These are phyloP conservation scores for Trichoderma polysporum DNA, from an alignment of 2,329 filamentous ascomycete species.

Conservation along the genomic window DNA sequence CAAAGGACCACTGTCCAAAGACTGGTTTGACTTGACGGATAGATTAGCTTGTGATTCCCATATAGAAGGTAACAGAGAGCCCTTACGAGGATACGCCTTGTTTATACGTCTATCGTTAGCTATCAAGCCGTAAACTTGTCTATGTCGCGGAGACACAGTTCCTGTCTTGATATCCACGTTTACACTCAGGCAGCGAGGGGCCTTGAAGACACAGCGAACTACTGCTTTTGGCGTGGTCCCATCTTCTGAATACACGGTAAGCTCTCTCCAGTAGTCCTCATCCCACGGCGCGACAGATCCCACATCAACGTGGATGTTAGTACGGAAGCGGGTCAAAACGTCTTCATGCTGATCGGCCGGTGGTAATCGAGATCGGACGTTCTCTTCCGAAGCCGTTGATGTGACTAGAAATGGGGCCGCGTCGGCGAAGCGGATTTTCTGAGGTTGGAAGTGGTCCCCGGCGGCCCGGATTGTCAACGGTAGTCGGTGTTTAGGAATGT, in stretches of 20 bases:
- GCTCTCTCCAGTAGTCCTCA: slow-evolving; percentile 24
- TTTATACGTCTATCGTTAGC: slow-evolving; percentile 25
- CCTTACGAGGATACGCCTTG: slow-evolving; percentile 24
- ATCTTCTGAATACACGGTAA: slow-evolving; percentile 20
- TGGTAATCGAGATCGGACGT: slow-evolving; percentile 21
- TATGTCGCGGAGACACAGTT: slow-evolving; percentile 9
- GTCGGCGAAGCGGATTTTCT: slow-evolving; percentile 25
- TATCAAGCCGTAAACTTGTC: slow-evolving; percentile 25
- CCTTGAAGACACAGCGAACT: slow-evolving; percentile 25
- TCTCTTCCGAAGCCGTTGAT: slow-evolving; percentile 24
- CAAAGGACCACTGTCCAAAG: slow-evolving; percentile 26
- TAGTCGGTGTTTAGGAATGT: slow-evolving; percentile 20
- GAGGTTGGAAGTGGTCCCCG: slow-evolving; percentile 20
- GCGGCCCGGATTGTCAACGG: slow-evolving; percentile 19
- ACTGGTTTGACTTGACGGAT: slow-evolving; percentile 24
- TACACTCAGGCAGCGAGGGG: slow-evolving; percentile 24
- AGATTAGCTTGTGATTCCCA: background rate
- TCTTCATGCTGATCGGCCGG: slow-evolving; percentile 17
- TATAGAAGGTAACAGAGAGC: background rate
- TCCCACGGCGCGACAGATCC: slow-evolving; percentile 20
- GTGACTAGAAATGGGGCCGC: slow-evolving; percentile 25
- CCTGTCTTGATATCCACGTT: slow-evolving; percentile 24
- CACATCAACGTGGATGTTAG: slow-evolving; percentile 26
- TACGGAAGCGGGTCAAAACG: slow-evolving; percentile 23
- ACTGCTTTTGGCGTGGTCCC: slow-evolving; percentile 21